Conservation (phyloP, 768 basidiomycete species). For the Boletus vinaceobasis region DNA sequence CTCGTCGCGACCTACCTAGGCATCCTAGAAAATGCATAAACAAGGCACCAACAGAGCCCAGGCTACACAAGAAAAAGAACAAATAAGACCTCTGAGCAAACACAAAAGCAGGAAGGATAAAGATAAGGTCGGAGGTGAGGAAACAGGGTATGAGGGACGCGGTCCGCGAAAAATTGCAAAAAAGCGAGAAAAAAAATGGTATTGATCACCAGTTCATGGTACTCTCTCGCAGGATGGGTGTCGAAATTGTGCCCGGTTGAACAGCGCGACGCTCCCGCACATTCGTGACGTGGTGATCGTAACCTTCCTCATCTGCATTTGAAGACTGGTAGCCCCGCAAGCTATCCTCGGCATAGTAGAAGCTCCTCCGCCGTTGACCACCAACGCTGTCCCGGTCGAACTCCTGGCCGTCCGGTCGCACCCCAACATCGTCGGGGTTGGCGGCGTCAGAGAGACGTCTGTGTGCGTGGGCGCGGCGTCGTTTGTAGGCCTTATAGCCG, state of each 20-base stretch:
- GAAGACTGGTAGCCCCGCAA: conserved; percentile 54
- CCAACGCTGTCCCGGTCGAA: conserved; percentile 78
- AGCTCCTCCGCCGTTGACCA: conserved; percentile 68
- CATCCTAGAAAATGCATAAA: conserved; percentile 24
- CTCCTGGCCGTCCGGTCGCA: conserved; percentile 61
- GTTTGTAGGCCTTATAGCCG: conserved; percentile 62
- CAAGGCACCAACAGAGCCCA: conserved; percentile 23
- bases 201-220: conserved; percentile 76
- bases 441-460: conserved; percentile 60
- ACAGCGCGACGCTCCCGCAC: conserved; percentile 62
- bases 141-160: conserved; percentile 12
- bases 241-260: conserved; percentile 61
- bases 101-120: conserved; percentile 1
- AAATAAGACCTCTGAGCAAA: conserved; percentile 1
- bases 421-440: conserved; percentile 32
- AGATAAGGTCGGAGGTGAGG: background rate
- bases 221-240: conserved; percentile 75
- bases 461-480: conserved; percentile 67
- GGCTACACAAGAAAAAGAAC: conserved; percentile 12
- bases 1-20: conserved; percentile 19
- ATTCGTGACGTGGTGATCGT: conserved; percentile 30
- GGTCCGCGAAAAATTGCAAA: conserved; percentile 7
- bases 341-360: conserved; percentile 87
- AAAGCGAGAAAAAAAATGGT: background rate
- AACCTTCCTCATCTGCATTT: conserved; percentile 36